These are phyloP conservation scores for Acacia concinna DNA, from an alignment of 331 rosid species.

Conservation along the genomic window DNA sequence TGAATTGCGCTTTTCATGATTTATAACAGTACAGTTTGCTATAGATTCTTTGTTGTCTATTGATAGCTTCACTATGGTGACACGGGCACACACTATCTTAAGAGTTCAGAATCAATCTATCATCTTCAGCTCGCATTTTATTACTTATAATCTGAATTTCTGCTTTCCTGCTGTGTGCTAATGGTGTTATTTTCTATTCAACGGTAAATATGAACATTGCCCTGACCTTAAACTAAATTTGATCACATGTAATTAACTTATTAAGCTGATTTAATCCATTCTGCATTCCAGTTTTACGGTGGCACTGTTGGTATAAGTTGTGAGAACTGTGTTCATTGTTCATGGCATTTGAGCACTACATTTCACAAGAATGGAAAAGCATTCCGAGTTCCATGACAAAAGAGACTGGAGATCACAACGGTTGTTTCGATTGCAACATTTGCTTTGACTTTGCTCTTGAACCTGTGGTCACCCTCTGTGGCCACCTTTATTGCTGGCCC, in stretches of 20 bases:
- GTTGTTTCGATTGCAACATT: conserved; percentile 82
- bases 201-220: not conserved
- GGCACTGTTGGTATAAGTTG: conserved; percentile 13
- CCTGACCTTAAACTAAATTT: not conserved
- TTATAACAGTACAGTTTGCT: not conserved
- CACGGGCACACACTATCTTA: not conserved
- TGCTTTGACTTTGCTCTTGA: conserved; percentile 79
- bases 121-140: not conserved
- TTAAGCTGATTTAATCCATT: conserved; percentile 37
- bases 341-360: conserved; percentile 66
- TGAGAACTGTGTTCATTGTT: conserved; percentile 30
- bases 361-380: conserved; percentile 52
- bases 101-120: not conserved
- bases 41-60: not conserved
- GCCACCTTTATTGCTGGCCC: conserved; percentile 97
- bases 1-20: not conserved
- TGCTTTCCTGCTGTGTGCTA: not conserved
- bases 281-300: conserved; percentile 36
- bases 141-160: not conserved
- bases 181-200: conserved; percentile 13
- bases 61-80: not conserved
- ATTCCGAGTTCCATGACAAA: conserved; percentile 32
- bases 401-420: conserved; percentile 46
- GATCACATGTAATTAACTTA: not conserved
- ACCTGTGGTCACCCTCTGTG: conserved; percentile 88